Evolutionary conservation across 768 basidiomycete genomes (phyloP), one percentile per base, ranked within the genome.

Genomic region (Boletus vermiculosoides): DNA sequence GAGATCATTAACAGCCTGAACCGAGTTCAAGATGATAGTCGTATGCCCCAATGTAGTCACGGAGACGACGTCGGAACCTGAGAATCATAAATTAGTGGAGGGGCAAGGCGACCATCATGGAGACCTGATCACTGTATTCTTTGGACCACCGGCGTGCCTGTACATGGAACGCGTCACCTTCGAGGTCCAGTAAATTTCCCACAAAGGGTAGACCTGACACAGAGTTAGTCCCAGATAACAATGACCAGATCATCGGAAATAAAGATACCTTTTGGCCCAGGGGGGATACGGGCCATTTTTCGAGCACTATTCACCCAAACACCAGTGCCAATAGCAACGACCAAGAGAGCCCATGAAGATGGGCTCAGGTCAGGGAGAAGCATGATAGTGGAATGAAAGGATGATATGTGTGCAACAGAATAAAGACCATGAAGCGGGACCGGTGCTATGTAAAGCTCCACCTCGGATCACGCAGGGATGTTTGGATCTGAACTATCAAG

Each of bases 1-100:
- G 30, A 54, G 53, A 37, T 54, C 53, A 25, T 48, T 49, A 15
- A 40, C 45, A 23, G 53, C 53, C 20, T 48, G 45, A 40, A 11
- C 45, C 10, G 53, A 54, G 22, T 54, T 54, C 45, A 54, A 49
- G 13, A 54, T 48, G 10, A 49, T 30, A 1, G 53, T 54, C 45
- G 45, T 54, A n/a, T 54, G 45, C 8, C 53, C 45, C 11, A 54
- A 30, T 6, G 53, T 54, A 22, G 53, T 54, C 30, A 54, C 53
- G 12, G 53, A 54, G 15, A 54, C 37, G 16, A 54, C 22, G 22
- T 54, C 45, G 8, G 53, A 54, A 18, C 36, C 53, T 54, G 11
- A 20, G 10, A 4, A 10, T 13, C 11, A 23, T 13, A 30, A 13
- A 23, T 54, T 15, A 54, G 53, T 16, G 30, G 10, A 15, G 18